Percentiles rank a stretch among this genome's conserved stretches.
Evolutionary conservation across 2,329 filamentous ascomycete species (phyloP).

Genomic region (Zymoseptoria brevis): DNA sequence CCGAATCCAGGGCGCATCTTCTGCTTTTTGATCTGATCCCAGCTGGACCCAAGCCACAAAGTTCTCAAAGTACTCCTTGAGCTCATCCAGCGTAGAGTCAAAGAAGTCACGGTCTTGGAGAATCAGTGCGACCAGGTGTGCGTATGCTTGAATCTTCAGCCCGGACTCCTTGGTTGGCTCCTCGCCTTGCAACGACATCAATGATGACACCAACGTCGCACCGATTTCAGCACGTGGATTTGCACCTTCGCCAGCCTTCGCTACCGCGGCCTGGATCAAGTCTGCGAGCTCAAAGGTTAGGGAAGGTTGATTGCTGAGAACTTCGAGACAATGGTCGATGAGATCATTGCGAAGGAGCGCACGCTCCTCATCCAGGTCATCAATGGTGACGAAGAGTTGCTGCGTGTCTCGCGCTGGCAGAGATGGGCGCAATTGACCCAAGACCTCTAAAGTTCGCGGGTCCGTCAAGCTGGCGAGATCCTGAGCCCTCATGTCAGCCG

Average conservation of each 20-base stretch:
- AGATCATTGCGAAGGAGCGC: slow-evolving; percentile 64
- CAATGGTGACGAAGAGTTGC: slow-evolving; percentile 51
- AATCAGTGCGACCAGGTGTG: slow-evolving; percentile 81
- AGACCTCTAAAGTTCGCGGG: slow-evolving; percentile 1
- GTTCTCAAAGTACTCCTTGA: slow-evolving; percentile 68
- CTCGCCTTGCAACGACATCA: slow-evolving; percentile 60
- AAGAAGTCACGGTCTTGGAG: slow-evolving; percentile 80
- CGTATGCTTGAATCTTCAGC: slow-evolving; percentile 78
- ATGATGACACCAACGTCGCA: slow-evolving; percentile 70
- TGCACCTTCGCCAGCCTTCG: slow-evolving; percentile 52
- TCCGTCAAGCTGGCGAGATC: slow-evolving; percentile 21
- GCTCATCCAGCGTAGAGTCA: slow-evolving; percentile 60
- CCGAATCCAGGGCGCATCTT: slow-evolving; percentile 85
- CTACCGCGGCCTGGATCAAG: slow-evolving; percentile 65
- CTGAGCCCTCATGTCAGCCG: slow-evolving; percentile 14
- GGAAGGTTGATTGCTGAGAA: slow-evolving; percentile 78
- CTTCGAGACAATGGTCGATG: slow-evolving; percentile 83
- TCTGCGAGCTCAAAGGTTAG: slow-evolving; percentile 88
- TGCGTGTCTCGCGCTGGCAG: slow-evolving; percentile 24
- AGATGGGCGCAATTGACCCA: background rate
- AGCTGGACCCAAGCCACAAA: slow-evolving; percentile 74
- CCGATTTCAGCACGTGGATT: slow-evolving; percentile 65
- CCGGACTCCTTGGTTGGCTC: slow-evolving; percentile 44
- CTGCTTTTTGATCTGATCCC: slow-evolving; percentile 55
- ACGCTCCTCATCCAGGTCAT: slow-evolving; percentile 72